phyloP scores from a whole-genome alignment of 148 eudicot species.

The Vaccinium darrowii region DNA sequence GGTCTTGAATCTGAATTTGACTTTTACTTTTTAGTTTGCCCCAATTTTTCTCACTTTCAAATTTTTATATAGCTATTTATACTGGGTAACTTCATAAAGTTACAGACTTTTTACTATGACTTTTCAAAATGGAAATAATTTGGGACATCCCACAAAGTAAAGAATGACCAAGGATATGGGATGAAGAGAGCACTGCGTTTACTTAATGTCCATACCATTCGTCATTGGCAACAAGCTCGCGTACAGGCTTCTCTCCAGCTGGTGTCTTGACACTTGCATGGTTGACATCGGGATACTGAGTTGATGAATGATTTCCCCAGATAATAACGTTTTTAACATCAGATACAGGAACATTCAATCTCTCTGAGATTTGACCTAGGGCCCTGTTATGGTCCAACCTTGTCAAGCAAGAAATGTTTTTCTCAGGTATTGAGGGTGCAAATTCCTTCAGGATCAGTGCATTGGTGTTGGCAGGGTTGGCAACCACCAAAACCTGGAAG shows the following conservation, averaged over 20 bases:
- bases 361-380: slow-evolving; percentile 95
- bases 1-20: not conserved
- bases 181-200: not conserved
- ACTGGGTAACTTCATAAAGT: not conserved
- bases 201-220: slow-evolving; percentile 54
- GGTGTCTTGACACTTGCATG: slow-evolving; percentile 87
- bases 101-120: not conserved
- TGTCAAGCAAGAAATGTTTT: slow-evolving; percentile 83
- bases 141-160: not conserved
- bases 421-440: slow-evolving; percentile 96
- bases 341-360: slow-evolving; percentile 73
- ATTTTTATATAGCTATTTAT: not conserved
- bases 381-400: slow-evolving; percentile 99
- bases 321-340: slow-evolving; percentile 96
- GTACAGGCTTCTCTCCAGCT: slow-evolving; percentile 81
- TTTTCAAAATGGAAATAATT: not conserved
- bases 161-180: not conserved
- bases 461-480: slow-evolving; percentile 99
- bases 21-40: not conserved
- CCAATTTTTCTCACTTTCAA: not conserved
- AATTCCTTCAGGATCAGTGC: slow-evolving; percentile 96
- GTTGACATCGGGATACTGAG: slow-evolving; percentile 97
- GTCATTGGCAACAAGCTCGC: slow-evolving; percentile 83
- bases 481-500: slow-evolving; percentile 91
- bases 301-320: slow-evolving; percentile 98